Conservation (phyloP, 1,139 yeast species). For the Debaryomyces nepalensis region DNA sequence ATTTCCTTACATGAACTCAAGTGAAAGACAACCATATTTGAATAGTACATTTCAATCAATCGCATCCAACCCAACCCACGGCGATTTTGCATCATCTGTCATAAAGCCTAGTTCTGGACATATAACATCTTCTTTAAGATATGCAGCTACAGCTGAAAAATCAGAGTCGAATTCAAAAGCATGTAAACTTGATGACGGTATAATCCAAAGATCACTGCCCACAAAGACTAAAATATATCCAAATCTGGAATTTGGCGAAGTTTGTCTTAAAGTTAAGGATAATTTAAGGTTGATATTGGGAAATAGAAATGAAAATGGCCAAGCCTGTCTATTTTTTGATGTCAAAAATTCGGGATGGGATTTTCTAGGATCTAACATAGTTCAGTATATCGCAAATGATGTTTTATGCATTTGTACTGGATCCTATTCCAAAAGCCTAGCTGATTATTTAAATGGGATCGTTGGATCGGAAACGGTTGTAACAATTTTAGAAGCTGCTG, state of each 20-base stretch:
- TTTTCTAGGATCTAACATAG: conserved; percentile 13
- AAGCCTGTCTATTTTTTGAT: conserved; percentile 12
- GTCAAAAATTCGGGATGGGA: conserved; percentile 15
- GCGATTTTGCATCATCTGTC: conserved; percentile 4
- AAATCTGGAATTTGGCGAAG: conserved; percentile 11
- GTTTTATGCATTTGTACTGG: conserved; percentile 15
- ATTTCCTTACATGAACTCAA: conserved; percentile 24
- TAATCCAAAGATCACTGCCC: conserved; percentile 3
- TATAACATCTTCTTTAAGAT: not conserved
- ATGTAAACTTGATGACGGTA: not conserved
- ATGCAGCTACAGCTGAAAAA: not conserved
- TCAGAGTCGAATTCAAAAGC: not conserved
- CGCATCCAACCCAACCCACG: not conserved
- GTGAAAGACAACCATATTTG: conserved; percentile 21
- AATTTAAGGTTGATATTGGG: conserved; percentile 13
- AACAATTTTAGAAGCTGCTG: conserved; percentile 12
- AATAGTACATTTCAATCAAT: conserved; percentile 5
- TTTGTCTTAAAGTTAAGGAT: conserved; percentile 9
- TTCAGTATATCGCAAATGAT: conserved; percentile 10
- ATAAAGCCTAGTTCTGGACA: not conserved
- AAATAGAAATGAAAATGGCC: conserved; percentile 11
- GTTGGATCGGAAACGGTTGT: conserved; percentile 11
- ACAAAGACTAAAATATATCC: conserved; percentile 11
- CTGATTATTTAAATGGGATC: conserved; percentile 11
- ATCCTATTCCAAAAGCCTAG: conserved; percentile 12